Evolutionary conservation across 176 grass and related monocot genomes (phyloP), one percentile per base, ranked within the genome.

Genomic region (Eleusine coracana): DNA sequence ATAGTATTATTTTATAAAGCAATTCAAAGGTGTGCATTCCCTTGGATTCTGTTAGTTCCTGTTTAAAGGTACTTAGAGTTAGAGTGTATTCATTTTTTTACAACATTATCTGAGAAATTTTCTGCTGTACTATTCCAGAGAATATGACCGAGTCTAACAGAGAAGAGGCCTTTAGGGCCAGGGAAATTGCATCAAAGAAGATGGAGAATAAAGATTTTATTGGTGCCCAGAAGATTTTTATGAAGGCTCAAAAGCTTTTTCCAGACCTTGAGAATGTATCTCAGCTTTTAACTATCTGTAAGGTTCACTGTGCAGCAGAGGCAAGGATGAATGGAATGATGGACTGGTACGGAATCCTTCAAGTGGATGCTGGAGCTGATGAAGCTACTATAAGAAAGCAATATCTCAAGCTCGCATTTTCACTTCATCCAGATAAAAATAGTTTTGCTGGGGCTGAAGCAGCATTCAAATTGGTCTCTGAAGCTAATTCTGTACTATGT

Each of bases 361-460:
- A 92, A 93, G 80, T 98, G 79, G 88, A 93, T 37, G 36, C 87
- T 78, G 75, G 34, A 62, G 80, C 83, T 34, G 87, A 95, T 80
- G 87, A 98, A 74, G 82, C 71, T 61, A 73, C 76, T 56, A 87
- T 98, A 51, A 93, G 70, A 87, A 98, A 95, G 45, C 96, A 98
- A 70, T 98, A 90, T 77, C 90, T 82, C 61, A 95, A 90, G 59
- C 91, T 98, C 72, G 91, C 89, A 25, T 74, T 98, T 81, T 90
- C 90, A 81, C 91, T 98, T 85, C 96, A 98, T 86, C 90, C 96
- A 52, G 96, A 98, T 81, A 98, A 98, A 81, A 98, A 95, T 78
- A 79, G 83, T 81, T 91, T 91, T 75, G 85, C 61, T 72, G 96
- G 96, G 69, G 91, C 96, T 69, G 96, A 98, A 74, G 87, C 89